These are phyloP conservation scores for Tricholoma matsutake DNA, from an alignment of 768 basidiomycete species.

Conservation along the genomic window DNA sequence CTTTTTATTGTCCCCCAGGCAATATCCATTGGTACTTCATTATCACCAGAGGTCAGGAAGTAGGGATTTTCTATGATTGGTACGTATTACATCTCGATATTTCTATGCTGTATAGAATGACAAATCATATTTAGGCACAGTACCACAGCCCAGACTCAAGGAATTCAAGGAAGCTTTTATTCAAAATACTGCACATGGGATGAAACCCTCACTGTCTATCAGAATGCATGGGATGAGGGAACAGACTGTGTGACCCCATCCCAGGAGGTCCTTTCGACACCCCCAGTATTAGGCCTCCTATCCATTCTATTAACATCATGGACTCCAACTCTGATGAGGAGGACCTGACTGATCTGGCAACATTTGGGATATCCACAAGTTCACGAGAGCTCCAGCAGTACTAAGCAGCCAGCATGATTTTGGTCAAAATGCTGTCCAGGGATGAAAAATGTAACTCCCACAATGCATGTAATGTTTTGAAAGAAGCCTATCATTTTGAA, in stretches of 20 bases:
- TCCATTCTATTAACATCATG: neutral
- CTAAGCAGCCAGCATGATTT: too few relatives aligned
- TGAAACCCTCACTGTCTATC: neutral
- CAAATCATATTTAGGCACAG: neutral
- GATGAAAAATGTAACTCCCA: too few relatives aligned
- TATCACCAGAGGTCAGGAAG: neutral
- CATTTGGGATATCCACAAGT: neutral
- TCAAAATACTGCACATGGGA: neutral
- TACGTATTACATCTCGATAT: neutral
- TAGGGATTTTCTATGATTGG: neutral
- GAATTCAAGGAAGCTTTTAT: neutral
- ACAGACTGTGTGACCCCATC: neutral
- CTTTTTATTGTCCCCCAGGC: neutral
- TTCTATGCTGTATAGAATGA: neutral
- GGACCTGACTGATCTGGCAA: neutral
- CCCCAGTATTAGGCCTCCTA: neutral
- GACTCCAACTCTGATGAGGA: neutral
- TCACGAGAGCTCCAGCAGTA: too few relatives aligned
- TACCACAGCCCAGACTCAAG: neutral
- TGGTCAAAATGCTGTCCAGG: too few relatives aligned
- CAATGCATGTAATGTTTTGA: too few relatives aligned
- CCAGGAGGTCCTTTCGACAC: neutral
- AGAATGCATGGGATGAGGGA: neutral
- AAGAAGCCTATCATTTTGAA: too few relatives aligned
- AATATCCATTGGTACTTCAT: neutral